Conservation (phyloP, 257 asterid genomes). For the Nicotiana tomentosiformis region DNA sequence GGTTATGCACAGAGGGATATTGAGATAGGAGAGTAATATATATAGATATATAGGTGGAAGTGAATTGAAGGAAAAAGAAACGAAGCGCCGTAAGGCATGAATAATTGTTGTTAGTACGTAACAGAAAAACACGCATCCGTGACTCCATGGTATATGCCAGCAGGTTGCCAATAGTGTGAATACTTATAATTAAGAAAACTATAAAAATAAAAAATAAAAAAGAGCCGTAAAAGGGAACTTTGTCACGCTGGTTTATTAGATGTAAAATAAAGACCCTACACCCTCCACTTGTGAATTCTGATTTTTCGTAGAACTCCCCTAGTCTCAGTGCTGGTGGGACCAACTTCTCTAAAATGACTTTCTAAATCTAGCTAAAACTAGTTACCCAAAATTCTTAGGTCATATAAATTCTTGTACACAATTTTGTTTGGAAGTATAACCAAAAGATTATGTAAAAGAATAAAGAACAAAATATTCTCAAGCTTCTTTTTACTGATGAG, state of each 20-base stretch:
- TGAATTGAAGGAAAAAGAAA: neutral
- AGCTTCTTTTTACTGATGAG: no score
- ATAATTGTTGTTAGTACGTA: neutral
- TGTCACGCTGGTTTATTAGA: neutral
- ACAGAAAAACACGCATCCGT: slow-evolving; percentile 3
- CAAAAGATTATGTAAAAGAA: no score
- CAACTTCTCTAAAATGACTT: no score
- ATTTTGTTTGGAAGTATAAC: no score
- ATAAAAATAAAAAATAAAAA: neutral
- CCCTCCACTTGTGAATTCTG: neutral
- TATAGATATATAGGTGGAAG: neutral
- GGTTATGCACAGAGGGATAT: neutral
- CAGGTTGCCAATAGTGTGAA: neutral
- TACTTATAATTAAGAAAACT: neutral
- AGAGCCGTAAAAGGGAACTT: neutral
- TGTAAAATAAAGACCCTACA: neutral
- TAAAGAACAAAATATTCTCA: no score
- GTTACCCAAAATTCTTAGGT: no score
- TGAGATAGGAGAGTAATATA: neutral
- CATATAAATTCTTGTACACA: no score
- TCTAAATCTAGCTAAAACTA: no score
- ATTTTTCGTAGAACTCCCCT: no score
- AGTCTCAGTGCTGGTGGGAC: no score
- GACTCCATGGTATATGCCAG: neutral
- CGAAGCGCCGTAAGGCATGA: neutral